Percentiles rank a stretch among this genome's conserved stretches.
These are phyloP conservation scores for Mediolabrus comicus DNA, from an alignment of 108 stramenopile species.

Conservation along the genomic window DNA sequence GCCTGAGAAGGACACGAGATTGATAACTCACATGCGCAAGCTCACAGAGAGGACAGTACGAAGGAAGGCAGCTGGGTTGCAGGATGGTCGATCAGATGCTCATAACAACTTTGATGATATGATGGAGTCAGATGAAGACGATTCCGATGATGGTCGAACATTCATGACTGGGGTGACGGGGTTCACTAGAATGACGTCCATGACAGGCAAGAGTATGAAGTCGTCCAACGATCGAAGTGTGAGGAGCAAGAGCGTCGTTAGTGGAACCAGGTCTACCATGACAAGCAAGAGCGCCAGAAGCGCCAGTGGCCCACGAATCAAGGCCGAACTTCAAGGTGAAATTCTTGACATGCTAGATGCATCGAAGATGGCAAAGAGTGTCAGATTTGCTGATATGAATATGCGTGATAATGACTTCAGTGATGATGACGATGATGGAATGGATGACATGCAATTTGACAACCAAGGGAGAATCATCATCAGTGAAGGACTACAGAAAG, in stretches of 20 bases:
- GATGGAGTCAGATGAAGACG: conserved; percentile 87
- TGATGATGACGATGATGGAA: conserved; percentile 66
- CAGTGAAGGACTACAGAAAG: conserved; percentile 47
- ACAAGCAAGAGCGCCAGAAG: conserved; percentile 36
- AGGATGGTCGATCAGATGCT: conserved; percentile 35
- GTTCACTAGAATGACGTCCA: conserved; percentile 54
- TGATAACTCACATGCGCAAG: conserved; percentile 90
- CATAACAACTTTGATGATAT: conserved; percentile 64
- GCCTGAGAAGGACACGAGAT: conserved; percentile 76
- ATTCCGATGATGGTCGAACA: conserved; percentile 82
- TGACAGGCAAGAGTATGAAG: conserved; percentile 37
- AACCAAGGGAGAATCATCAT: conserved; percentile 74
- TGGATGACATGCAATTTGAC: conserved; percentile 70
- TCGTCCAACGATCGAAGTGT: conserved; percentile 25
- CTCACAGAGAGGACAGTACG: conserved; percentile 63
- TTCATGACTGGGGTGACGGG: conserved; percentile 73
- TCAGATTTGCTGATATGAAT: conserved; percentile 51
- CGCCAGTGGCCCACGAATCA: conserved; percentile 46
- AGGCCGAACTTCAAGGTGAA: conserved; percentile 65
- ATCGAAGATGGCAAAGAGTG: conserved; percentile 67
- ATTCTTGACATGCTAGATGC: conserved; percentile 83
- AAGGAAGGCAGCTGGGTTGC: conserved; percentile 49
- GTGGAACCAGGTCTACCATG: conserved; percentile 26
- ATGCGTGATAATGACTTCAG: conserved; percentile 46
- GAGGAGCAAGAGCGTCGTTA: conserved; percentile 25